These are phyloP conservation scores for Trichoderma cornu-damae DNA, from an alignment of 2,329 filamentous ascomycete species.

Conservation along the genomic window DNA sequence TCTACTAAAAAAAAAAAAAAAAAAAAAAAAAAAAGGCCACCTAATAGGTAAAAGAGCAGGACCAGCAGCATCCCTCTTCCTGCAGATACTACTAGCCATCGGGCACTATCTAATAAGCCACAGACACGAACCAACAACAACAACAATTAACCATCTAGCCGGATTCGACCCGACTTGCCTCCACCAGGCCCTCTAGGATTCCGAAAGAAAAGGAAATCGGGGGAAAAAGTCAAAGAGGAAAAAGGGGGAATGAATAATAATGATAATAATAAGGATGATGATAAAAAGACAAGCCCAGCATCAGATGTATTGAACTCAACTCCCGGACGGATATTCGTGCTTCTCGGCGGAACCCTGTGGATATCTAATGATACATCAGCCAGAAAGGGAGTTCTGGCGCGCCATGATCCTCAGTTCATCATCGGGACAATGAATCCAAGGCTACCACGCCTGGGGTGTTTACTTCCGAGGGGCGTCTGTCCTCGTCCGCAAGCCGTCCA, in stretches of 20 bases:
- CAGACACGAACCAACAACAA: conserved; percentile 3
- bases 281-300: conserved; percentile 11
- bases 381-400: conserved; percentile 11
- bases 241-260: too few relatives aligned
- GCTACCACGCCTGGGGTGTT: conserved; percentile 2
- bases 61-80: background rate
- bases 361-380: conserved; percentile 19
- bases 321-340: conserved; percentile 17
- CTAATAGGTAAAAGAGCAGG: background rate
- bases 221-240: background rate
- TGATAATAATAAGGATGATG: background rate
- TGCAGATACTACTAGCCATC: background rate
- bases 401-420: background rate
- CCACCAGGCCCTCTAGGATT: background rate
- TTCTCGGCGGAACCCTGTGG: conserved; percentile 11
- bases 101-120: background rate
- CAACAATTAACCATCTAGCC: too few relatives aligned
- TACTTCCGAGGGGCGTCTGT: background rate
- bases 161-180: background rate
- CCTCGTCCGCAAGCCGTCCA: background rate
- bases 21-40: background rate
- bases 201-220: background rate
- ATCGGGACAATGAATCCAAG: conserved; percentile 9
- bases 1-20: too few relatives aligned
- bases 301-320: conserved; percentile 10